Evolutionary conservation across 2,329 filamentous ascomycete genomes (phyloP).

Genomic region (Exophiala lecanii-corni): DNA sequence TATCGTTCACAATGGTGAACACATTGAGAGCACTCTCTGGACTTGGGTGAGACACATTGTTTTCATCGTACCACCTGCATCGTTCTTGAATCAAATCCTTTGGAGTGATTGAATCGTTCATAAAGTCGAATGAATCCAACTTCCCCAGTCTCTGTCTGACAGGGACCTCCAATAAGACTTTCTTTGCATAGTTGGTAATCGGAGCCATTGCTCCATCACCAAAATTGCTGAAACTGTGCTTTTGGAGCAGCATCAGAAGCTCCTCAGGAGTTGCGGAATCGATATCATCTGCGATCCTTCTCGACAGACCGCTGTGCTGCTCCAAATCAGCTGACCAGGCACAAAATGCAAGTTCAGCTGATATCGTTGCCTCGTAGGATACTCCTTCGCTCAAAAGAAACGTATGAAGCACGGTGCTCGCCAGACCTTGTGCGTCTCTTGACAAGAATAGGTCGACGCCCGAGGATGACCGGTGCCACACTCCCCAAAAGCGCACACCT

Average conservation of each 20-base stretch:
- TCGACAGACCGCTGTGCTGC: constrained; percentile 31
- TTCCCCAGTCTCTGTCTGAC: constrained; percentile 38
- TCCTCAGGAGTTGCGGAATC: constrained; percentile 41
- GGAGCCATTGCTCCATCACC: constrained; percentile 28
- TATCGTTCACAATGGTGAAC: constrained; percentile 35
- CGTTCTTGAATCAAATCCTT: constrained; percentile 37
- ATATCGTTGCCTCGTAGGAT: constrained; percentile 37
- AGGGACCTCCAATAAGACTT: constrained; percentile 36
- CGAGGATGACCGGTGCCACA: constrained; percentile 34
- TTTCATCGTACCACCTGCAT: constrained; percentile 40
- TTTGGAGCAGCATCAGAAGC: constrained; percentile 36
- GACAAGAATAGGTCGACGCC: constrained; percentile 40
- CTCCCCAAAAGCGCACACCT: constrained; percentile 39
- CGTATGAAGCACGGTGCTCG: constrained; percentile 42
- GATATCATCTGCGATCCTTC: constrained; percentile 40
- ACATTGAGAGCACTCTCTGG: constrained; percentile 32
- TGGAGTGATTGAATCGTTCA: constrained; percentile 36
- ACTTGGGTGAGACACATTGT: constrained; percentile 36
- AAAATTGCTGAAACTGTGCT: constrained; percentile 31
- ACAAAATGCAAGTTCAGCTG: constrained; percentile 36
- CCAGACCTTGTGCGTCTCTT: constrained; percentile 40
- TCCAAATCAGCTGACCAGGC: constrained; percentile 33
- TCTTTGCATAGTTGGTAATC: constrained; percentile 33
- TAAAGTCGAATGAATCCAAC: constrained; percentile 37
- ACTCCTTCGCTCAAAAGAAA: constrained; percentile 41